phyloP scores from a whole-genome alignment of 164 flowering plant genomes.

The Aristolochia contorta region DNA sequence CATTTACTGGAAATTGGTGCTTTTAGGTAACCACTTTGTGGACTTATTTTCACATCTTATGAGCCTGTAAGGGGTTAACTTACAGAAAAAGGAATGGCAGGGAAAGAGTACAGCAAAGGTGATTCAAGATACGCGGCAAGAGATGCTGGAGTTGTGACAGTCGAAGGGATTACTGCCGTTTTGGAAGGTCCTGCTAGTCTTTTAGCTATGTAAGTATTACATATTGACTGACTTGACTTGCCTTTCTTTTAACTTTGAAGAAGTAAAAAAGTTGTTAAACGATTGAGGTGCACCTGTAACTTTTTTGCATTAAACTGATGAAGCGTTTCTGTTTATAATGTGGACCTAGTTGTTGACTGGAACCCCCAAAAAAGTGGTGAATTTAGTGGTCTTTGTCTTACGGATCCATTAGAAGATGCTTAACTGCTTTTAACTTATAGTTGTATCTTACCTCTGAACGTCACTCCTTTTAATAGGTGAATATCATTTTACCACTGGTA shows the following conservation, averaged over 20 bases:
- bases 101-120: constrained; percentile 99
- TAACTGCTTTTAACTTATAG: no score
- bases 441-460: no score
- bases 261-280: no score
- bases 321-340: no score
- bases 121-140: constrained; percentile 87
- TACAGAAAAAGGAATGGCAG: constrained; percentile 23
- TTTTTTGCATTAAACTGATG: neutral
- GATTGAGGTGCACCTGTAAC: neutral
- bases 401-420: no score
- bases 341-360: no score
- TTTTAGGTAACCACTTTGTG: neutral
- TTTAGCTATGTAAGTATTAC: constrained; percentile 63
- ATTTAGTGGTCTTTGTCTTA: no score
- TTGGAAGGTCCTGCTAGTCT: constrained; percentile 82
- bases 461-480: no score
- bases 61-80: neutral
- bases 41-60: neutral
- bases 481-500: no score
- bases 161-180: constrained; percentile 88
- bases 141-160: constrained; percentile 59
- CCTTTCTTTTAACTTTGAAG: neutral
- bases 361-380: no score
- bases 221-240: neutral
- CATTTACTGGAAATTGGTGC: neutral